Evolutionary conservation across 352 stramenopile genomes (phyloP).

Genomic region (Phytophthora pistaciae): DNA sequence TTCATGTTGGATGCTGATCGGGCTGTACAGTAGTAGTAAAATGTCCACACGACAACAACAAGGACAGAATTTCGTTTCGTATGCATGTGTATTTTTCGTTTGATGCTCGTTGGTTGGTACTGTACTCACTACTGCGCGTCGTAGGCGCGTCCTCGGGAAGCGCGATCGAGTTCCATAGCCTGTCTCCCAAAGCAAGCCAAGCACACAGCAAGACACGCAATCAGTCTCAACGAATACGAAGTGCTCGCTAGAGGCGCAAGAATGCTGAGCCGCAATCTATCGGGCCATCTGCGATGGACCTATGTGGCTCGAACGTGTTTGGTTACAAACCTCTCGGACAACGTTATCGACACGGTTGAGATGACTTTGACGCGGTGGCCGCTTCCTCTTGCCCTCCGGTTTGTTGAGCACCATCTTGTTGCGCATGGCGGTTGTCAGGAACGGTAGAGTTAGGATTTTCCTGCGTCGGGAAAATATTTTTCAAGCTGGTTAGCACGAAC

Average conservation of each 20-base stretch:
- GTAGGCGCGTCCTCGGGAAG: conserved; percentile 47
- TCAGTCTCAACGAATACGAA: conserved; percentile 20
- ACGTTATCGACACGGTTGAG: conserved; percentile 69
- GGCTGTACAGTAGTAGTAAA: too few species aligned
- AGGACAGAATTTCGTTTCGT: not conserved
- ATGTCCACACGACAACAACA: too few species aligned
- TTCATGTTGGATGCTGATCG: not conserved
- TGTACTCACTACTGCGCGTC: conserved; percentile 35
- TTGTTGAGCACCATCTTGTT: conserved; percentile 80
- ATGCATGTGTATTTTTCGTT: conserved; percentile 32
- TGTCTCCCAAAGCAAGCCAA: conserved; percentile 15
- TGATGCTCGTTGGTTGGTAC: not conserved
- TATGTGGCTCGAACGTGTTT: conserved; percentile 15
- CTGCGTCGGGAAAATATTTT: conserved; percentile 33
- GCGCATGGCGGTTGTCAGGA: conserved; percentile 70
- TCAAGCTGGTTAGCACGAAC: conserved; percentile 20
- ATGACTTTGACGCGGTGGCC: conserved; percentile 50
- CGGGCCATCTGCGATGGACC: conserved; percentile 16
- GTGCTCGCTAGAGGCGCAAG: not conserved
- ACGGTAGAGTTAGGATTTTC: conserved; percentile 80
- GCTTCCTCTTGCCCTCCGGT: conserved; percentile 70
- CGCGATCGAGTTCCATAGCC: conserved; percentile 79
- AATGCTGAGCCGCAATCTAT: conserved; percentile 12
- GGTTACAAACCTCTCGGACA: conserved; percentile 54
- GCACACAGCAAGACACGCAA: conserved; percentile 7